These are phyloP conservation scores for Paramecium octaurelia DNA, from an alignment of 73 alveolate species.

Conservation along the genomic window DNA sequence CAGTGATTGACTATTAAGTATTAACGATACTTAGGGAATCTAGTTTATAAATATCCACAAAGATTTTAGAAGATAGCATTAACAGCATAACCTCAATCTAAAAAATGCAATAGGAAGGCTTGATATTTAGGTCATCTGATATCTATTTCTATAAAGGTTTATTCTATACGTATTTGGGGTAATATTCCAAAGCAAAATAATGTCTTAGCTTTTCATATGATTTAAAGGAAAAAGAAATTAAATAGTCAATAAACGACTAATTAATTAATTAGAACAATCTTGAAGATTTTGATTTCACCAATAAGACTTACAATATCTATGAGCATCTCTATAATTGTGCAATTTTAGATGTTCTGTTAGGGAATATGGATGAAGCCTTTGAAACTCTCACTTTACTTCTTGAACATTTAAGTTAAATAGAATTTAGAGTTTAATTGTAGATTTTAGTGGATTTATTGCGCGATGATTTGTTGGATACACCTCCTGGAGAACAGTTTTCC, in stretches of 20 bases:
- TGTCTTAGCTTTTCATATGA: background rate
- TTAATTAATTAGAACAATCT: background rate
- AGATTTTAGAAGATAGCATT: background rate
- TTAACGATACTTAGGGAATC: background rate
- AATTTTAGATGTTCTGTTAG: background rate
- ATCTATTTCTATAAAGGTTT: conserved; percentile 36
- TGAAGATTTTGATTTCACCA: conserved; percentile 49
- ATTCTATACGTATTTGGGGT: background rate
- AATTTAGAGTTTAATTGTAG: background rate
- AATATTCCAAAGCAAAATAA: conserved; percentile 1
- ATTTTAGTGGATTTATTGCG: background rate
- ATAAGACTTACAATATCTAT: conserved; percentile 42
- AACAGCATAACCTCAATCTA: background rate
- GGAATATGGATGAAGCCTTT: background rate
- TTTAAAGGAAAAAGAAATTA: background rate
- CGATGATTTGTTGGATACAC: background rate
- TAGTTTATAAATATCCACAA: background rate
- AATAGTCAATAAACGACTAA: background rate
- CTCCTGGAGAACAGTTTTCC: background rate
- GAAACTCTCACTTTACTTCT: background rate
- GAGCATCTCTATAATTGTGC: conserved; percentile 44
- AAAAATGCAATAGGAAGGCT: background rate
- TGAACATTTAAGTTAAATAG: background rate
- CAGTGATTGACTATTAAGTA: background rate
- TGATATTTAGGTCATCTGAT: conserved; percentile 31